Evolutionary conservation across 2,329 filamentous ascomycete species (phyloP).

Genomic region (Diaporthe longicolla): DNA sequence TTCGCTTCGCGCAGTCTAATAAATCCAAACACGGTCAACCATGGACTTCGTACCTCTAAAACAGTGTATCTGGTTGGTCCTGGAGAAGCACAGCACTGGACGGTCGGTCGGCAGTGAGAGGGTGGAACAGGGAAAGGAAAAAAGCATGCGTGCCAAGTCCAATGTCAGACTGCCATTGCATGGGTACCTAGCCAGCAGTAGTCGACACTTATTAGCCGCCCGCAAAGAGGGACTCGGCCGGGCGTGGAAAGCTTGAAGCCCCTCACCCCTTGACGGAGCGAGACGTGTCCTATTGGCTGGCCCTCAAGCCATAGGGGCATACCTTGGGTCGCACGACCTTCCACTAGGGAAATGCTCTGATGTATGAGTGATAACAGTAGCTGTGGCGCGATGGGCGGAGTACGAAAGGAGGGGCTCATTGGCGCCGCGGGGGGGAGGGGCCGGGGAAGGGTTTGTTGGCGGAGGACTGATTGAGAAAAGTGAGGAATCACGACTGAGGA

Average conservation of each 20-base stretch:
- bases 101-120: neutral
- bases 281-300: conserved; percentile 26
- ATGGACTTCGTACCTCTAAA: too few species aligned
- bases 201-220: conserved; percentile 26
- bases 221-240: conserved; percentile 7
- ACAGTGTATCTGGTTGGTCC: neutral
- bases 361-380: conserved; percentile 5
- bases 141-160: conserved; percentile 24
- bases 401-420: conserved; percentile 1
- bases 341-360: neutral
- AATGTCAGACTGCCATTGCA: conserved; percentile 28
- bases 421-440: neutral
- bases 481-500: conserved; percentile 7
- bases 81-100: conserved; percentile 12
- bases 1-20: conserved; percentile 8
- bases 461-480: neutral
- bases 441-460: too few species aligned
- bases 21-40: neutral
- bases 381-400: conserved; percentile 19
- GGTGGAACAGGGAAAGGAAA: neutral
- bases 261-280: conserved; percentile 9
- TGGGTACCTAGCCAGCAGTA: conserved; percentile 28
- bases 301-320: neutral
- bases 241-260: conserved; percentile 27
- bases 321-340: conserved; percentile 34